Percentiles rank a stretch among this genome's conserved stretches.
phyloP scores from a whole-genome alignment of 179 eudicot genomes.

The Spergularia azorica region DNA sequence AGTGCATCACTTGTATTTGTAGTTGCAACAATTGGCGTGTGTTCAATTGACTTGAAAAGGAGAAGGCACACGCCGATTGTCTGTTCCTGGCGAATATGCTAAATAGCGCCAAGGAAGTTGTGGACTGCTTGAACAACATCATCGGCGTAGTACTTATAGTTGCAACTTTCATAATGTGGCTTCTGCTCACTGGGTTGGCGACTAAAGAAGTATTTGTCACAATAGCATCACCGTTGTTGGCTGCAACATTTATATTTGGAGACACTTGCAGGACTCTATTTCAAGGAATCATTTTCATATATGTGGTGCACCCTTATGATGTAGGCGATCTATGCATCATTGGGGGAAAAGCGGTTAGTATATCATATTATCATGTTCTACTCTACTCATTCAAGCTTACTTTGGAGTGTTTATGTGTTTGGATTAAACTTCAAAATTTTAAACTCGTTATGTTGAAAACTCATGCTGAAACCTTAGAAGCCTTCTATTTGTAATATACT shows the following conservation, averaged over 20 bases:
- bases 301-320: slow-evolving; percentile 17
- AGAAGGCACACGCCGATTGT: background rate
- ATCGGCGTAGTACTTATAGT: slow-evolving; percentile 1
- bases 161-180: slow-evolving; percentile 15
- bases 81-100: slow-evolving; percentile 11
- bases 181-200: slow-evolving; percentile 1
- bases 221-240: slow-evolving; percentile 14
- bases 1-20: too few relatives aligned
- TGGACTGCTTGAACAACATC: slow-evolving; percentile 12
- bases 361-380: background rate
- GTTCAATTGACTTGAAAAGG: background rate
- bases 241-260: slow-evolving; percentile 24
- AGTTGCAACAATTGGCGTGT: too few relatives aligned
- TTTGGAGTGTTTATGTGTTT: too few relatives aligned
- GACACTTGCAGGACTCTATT: slow-evolving; percentile 21
- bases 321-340: slow-evolving; percentile 23
- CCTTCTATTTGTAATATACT: too few relatives aligned
- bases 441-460: background rate
- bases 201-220: background rate
- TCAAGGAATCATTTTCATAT: slow-evolving; percentile 19
- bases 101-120: slow-evolving; percentile 13
- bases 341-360: slow-evolving; percentile 18
- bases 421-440: background rate
- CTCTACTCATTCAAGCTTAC: too few relatives aligned
- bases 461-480: background rate